These are phyloP conservation scores for Ogataea trehalophila DNA, from an alignment of 805 yeast genomes.

Conservation along the genomic window DNA sequence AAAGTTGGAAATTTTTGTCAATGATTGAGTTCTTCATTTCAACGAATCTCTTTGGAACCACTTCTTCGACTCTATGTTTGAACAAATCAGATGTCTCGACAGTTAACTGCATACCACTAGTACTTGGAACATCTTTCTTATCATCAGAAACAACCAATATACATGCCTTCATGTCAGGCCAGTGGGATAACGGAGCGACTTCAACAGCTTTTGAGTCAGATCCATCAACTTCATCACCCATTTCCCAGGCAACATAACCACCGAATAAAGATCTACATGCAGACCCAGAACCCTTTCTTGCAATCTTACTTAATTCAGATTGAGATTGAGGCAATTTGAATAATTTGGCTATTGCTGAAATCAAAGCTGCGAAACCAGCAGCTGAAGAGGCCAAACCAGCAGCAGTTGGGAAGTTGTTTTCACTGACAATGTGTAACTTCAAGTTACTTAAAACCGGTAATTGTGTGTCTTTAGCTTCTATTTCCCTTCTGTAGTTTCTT, in stretches of 20 bases:
- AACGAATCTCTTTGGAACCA: slow-evolving; percentile 82
- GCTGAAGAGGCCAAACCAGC: slow-evolving; percentile 98
- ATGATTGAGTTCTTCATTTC: slow-evolving; percentile 77
- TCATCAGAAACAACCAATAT: slow-evolving; percentile 89
- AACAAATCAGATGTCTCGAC: slow-evolving; percentile 86
- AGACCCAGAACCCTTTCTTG: slow-evolving; percentile 97
- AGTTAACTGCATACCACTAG: slow-evolving; percentile 95
- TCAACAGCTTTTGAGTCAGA: slow-evolving; percentile 91
- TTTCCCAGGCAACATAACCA: slow-evolving; percentile 99
- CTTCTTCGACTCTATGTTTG: slow-evolving; percentile 66
- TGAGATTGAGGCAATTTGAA: slow-evolving; percentile 80
- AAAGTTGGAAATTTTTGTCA: slow-evolving; percentile 67
- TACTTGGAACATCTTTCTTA: slow-evolving; percentile 92
- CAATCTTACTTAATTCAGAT: slow-evolving; percentile 86
- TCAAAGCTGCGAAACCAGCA: slow-evolving; percentile 97
- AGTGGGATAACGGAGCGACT: slow-evolving; percentile 75
- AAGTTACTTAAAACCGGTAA: slow-evolving; percentile 60
- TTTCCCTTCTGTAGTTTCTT: slow-evolving; percentile 55
- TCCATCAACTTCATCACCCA: slow-evolving; percentile 79
- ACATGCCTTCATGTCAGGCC: slow-evolving; percentile 93
- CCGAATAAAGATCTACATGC: slow-evolving; percentile 97
- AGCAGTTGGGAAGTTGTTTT: slow-evolving; percentile 98
- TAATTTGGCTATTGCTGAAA: slow-evolving; percentile 79
- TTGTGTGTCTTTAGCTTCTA: slow-evolving; percentile 51
- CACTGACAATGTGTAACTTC: slow-evolving; percentile 78